Evolutionary conservation across 225 moss, liverwort and hornwort genomes (phyloP).

Genomic region (Physcomitrium patens): DNA sequence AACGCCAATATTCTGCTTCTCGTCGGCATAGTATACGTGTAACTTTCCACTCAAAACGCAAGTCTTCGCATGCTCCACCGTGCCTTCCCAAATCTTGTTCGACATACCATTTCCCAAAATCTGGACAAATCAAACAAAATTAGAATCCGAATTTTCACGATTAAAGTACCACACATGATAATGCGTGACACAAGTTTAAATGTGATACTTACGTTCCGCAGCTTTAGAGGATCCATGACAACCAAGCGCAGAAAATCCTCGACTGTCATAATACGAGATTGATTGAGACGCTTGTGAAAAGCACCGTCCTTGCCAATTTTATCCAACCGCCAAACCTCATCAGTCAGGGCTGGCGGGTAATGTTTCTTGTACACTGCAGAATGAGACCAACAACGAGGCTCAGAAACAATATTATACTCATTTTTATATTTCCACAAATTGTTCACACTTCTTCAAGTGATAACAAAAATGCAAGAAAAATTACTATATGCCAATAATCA

Average conservation of each 20-base stretch:
- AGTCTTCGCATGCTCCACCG: slow-evolving; percentile 38
- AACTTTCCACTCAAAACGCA: slow-evolving; percentile 36
- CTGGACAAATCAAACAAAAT: slow-evolving; percentile 6
- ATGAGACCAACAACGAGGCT: not conserved
- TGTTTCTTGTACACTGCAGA: no score
- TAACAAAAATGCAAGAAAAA: no score
- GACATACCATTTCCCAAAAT: slow-evolving; percentile 38
- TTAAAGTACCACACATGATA: no score
- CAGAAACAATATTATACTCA: slow-evolving; percentile 20
- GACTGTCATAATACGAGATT: slow-evolving; percentile 18
- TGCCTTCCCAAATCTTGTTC: slow-evolving; percentile 31
- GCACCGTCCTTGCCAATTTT: no score
- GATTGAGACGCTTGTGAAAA: slow-evolving; percentile 32
- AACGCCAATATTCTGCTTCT: slow-evolving; percentile 38
- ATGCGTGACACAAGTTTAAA: no score
- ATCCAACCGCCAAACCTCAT: no score
- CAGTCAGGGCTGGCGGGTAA: no score
- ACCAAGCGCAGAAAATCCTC: slow-evolving; percentile 35
- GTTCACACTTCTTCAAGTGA: slow-evolving; percentile 25
- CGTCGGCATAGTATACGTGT: slow-evolving; percentile 35
- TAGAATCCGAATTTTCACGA: no score
- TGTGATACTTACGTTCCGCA: slow-evolving; percentile 27
- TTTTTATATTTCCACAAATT: not conserved
- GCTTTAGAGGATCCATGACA: slow-evolving; percentile 36
- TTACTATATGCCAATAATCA: no score